A percentile compares a stretch with the other conserved stretches of the same genome.
These are phyloP conservation scores for Termitomyces sp. DNA, from an alignment of 768 basidiomycete species.

Conservation along the genomic window DNA sequence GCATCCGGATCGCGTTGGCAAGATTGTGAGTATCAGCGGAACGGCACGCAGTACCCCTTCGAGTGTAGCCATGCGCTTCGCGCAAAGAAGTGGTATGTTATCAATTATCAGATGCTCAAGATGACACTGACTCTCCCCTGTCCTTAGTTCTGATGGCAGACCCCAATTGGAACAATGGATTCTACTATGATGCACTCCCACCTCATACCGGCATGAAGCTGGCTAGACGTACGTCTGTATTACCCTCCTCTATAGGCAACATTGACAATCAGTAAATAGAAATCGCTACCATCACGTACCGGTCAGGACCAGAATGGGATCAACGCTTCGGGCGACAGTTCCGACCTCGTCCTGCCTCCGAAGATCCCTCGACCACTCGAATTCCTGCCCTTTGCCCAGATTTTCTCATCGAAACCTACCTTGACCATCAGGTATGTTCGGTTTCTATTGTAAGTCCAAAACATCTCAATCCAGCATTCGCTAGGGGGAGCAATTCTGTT, in stretches of 20 bases:
- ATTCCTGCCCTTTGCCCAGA: slow-evolving; percentile 90
- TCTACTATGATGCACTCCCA: slow-evolving; percentile 94
- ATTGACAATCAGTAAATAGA: slow-evolving; percentile 45
- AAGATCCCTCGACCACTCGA: slow-evolving; percentile 32
- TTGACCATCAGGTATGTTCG: slow-evolving; percentile 88
- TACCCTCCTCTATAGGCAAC: neutral
- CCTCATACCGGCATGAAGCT: slow-evolving; percentile 99
- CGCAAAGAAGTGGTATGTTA: slow-evolving; percentile 87
- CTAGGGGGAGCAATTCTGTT: slow-evolving; percentile 92
- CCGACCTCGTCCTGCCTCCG: slow-evolving; percentile 39
- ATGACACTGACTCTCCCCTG: neutral
- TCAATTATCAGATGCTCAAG: slow-evolving; percentile 1
- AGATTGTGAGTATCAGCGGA: slow-evolving; percentile 92
- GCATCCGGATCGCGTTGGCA: slow-evolving; percentile 83
- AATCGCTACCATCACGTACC: slow-evolving; percentile 98
- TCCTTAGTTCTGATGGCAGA: slow-evolving; percentile 97
- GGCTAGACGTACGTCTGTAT: slow-evolving; percentile 69
- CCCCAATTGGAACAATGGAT: slow-evolving; percentile 99
- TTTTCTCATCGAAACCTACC: slow-evolving; percentile 97
- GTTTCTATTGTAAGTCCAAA: slow-evolving; percentile 50
- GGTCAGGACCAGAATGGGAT: slow-evolving; percentile 99
- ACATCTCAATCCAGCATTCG: slow-evolving; percentile 17
- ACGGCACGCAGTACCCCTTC: slow-evolving; percentile 91
- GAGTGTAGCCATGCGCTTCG: slow-evolving; percentile 93
- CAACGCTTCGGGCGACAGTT: slow-evolving; percentile 89